phyloP scores from a whole-genome alignment of 2,329 filamentous ascomycete species.

The Pseudogymnoascus sp. region DNA sequence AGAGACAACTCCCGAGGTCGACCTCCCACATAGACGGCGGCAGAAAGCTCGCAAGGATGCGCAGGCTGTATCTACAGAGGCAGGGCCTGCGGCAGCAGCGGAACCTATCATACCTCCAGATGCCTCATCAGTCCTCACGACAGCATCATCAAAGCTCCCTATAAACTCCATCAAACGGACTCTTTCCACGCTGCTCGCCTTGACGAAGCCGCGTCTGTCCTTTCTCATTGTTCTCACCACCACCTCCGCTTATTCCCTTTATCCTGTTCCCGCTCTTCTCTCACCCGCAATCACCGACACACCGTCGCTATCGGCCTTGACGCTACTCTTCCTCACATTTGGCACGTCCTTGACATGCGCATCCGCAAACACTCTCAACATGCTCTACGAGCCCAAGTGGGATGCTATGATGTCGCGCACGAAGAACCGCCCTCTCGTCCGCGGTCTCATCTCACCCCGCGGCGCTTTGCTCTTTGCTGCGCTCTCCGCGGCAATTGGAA shows the following conservation, averaged over 20 bases:
- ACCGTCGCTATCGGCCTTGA: constrained; percentile 82
- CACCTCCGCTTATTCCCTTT: constrained; percentile 85
- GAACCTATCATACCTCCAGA: constrained; percentile 34
- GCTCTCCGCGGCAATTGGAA: constrained; percentile 60
- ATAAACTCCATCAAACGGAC: constrained; percentile 51
- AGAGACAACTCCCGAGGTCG: neutral
- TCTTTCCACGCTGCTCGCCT: constrained; percentile 73
- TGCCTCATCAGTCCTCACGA: constrained; percentile 49
- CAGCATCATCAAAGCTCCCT: constrained; percentile 42
- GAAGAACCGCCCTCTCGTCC: constrained; percentile 78
- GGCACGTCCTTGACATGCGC: constrained; percentile 86
- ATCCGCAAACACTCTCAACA: constrained; percentile 89
- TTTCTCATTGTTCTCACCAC: constrained; percentile 86
- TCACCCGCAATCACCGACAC: constrained; percentile 53
- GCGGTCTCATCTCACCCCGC: constrained; percentile 63
- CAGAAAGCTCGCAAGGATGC: constrained; percentile 16
- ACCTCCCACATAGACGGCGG: constrained; percentile 26
- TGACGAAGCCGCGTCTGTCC: constrained; percentile 91
- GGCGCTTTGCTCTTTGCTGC: constrained; percentile 72
- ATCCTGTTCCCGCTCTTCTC: constrained; percentile 83
- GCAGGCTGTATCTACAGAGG: constrained; percentile 18
- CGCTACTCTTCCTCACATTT: constrained; percentile 81
- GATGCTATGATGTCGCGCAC: constrained; percentile 94
- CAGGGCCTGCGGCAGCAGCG: constrained; percentile 13
- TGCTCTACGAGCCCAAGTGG: constrained; percentile 87